Base-by-base conservation (phyloP, 2,329 filamentous ascomycete species). In the Colletotrichum costaricense region DNA sequence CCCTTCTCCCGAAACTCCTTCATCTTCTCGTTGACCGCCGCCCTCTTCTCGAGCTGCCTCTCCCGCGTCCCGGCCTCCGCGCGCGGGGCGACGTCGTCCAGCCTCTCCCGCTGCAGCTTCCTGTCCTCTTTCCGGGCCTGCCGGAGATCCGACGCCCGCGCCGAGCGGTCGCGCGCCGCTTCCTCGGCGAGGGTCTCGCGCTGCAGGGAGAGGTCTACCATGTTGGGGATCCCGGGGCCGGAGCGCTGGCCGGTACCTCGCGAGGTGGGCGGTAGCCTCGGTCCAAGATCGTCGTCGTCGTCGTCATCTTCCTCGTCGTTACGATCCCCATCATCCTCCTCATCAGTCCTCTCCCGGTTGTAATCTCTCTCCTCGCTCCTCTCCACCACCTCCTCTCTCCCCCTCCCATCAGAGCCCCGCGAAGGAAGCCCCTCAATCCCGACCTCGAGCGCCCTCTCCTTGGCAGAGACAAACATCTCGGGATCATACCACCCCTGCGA, bases 401-500 rank as follows among this genome's bases (percentile, higher is more conserved):
- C 68, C 9, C 62, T 49, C n/a, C 55, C 68, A 5, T 8, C 19
- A 28, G 33, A 42, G 24, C 54, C 22, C 42, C 42, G 42, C 3
- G 42, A 49, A 5, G 14, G 14, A 3, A 28, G 30, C 12, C 26
- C 30, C 52, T 66, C 33, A 33, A 65, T 57, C 46, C 55, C 55
- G 14, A 62, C 72, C 65, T 57, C 72, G 14, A 75, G 64, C 1
- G 72, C 74, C 75, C 78, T 81, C 11, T 81, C 80, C 35, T 81
- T 75, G 9, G 84, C 81, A 28, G 81, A 79, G 46, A 78, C 77
- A 74, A 94, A 90, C 75, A 91, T 93, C 71, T 89, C 89, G 8
- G 95, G 93, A 79, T 97, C 94, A 83, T 98, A 99, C 96, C 96
- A 99, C 59, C 94, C 94, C 82, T 96, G 93, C 5, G 94, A 93